A percentile compares a stretch with the other conserved stretches of the same genome.
Conservation (phyloP, 1,284 basidiomycete genomes). For the Fomitiporia mediterranea region DNA sequence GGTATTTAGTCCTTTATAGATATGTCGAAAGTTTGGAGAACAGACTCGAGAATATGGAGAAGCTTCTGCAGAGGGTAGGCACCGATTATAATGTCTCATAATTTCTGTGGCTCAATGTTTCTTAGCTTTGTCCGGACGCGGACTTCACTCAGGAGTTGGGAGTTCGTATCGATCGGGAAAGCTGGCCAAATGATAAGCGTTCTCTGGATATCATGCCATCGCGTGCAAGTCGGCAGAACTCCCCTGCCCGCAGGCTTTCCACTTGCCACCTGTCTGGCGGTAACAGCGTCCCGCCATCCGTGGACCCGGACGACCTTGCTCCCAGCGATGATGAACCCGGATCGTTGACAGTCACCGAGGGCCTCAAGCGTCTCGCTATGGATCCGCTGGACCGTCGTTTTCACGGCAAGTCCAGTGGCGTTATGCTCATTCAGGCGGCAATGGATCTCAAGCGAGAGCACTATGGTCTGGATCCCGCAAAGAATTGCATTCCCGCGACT, state of each 20-base stretch:
- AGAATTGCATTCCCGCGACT: slow-evolving; percentile 11
- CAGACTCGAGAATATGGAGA: slow-evolving; percentile 67
- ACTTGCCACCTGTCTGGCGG: slow-evolving; percentile 2
- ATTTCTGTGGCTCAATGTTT: slow-evolving; percentile 5
- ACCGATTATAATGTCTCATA: background rate
- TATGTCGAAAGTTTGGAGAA: slow-evolving; percentile 73
- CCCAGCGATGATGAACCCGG: slow-evolving; percentile 36
- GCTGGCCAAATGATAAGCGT: slow-evolving; percentile 34
- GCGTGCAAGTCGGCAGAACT: slow-evolving; percentile 16
- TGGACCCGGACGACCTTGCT: slow-evolving; percentile 30
- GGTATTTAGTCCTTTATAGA: slow-evolving; percentile 31
- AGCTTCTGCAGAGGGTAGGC: slow-evolving; percentile 53
- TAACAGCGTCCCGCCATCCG: background rate
- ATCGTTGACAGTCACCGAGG: slow-evolving; percentile 34
- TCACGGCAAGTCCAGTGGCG: slow-evolving; percentile 69
- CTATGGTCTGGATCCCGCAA: slow-evolving; percentile 32
- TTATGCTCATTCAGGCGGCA: slow-evolving; percentile 60
- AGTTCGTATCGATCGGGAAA: slow-evolving; percentile 42
- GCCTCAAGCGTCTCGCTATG: slow-evolving; percentile 34
- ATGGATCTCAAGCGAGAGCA: slow-evolving; percentile 62
- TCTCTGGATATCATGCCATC: slow-evolving; percentile 17
- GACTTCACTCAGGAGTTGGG: slow-evolving; percentile 48
- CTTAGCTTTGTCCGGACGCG: slow-evolving; percentile 45
- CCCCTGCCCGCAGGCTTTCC: slow-evolving; percentile 7
- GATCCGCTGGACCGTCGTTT: slow-evolving; percentile 44